These are phyloP conservation scores for Coix lacrymajobi DNA, from an alignment of 176 grass and related monocot genomes.

Conservation along the genomic window DNA sequence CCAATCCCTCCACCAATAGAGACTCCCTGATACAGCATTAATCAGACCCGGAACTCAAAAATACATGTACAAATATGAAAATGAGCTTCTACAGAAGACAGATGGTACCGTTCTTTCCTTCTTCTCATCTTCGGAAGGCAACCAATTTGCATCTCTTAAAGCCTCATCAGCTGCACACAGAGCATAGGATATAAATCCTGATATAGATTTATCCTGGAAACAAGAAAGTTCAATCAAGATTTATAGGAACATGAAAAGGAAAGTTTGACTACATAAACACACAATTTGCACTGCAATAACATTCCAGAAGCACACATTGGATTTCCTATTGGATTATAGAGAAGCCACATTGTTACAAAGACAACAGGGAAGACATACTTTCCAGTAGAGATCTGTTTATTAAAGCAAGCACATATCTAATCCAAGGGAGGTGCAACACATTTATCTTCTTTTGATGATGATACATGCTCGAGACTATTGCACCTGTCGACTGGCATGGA, in stretches of 20 bases:
- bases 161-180: constrained; percentile 92
- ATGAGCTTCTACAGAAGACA: background rate
- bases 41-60: constrained; percentile 15
- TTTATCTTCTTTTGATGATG: background rate
- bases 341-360: background rate
- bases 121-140: constrained; percentile 52
- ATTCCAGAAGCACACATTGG: background rate
- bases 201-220: constrained; percentile 84
- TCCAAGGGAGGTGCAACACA: background rate
- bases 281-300: background rate
- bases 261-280: background rate
- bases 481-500: background rate
- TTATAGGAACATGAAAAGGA: background rate
- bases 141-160: constrained; percentile 83
- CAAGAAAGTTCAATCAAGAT: constrained; percentile 29
- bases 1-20: constrained; percentile 86
- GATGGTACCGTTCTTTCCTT: constrained; percentile 78
- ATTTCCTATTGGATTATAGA: background rate
- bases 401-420: background rate
- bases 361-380: background rate
- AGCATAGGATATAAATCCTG: constrained; percentile 86
- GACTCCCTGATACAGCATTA: constrained; percentile 66
- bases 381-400: background rate
- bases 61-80: background rate
- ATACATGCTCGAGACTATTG: background rate